phyloP scores from a whole-genome alignment of 1,139 yeast genomes.

The Candida freyschussii region DNA sequence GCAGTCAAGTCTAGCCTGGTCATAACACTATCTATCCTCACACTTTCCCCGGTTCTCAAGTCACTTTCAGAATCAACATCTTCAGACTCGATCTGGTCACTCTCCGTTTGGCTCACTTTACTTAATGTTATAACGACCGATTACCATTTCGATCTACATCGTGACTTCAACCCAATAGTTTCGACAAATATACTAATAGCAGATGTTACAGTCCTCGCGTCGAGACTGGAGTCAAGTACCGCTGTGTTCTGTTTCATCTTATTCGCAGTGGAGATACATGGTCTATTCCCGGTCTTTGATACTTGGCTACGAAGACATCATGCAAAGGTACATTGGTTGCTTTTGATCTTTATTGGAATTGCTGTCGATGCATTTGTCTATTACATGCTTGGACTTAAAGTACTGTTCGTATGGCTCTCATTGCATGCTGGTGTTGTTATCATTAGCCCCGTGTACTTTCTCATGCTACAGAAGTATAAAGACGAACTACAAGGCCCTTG shows the following conservation, averaged over 20 bases:
- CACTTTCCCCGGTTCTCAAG: constrained; percentile 83
- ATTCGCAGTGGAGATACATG: constrained; percentile 66
- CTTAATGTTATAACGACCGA: constrained; percentile 32
- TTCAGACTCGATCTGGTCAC: constrained; percentile 93
- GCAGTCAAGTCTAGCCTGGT: constrained; percentile 60
- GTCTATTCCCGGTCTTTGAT: constrained; percentile 67
- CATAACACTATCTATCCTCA: constrained; percentile 63
- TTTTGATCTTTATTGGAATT: constrained; percentile 8
- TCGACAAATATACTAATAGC: constrained; percentile 82
- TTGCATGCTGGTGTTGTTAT: constrained; percentile 45
- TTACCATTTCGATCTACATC: constrained; percentile 25
- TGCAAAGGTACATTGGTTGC: constrained; percentile 31
- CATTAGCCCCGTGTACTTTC: constrained; percentile 66
- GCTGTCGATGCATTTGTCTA: constrained; percentile 26
- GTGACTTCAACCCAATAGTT: constrained; percentile 38
- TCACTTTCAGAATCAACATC: constrained; percentile 87
- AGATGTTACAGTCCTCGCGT: constrained; percentile 85
- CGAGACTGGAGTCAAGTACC: constrained; percentile 67
- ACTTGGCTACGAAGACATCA: constrained; percentile 46
- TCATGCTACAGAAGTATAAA: constrained; percentile 72
- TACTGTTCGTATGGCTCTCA: constrained; percentile 38
- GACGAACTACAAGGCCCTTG: constrained; percentile 91
- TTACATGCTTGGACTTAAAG: constrained; percentile 8
- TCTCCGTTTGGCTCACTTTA: constrained; percentile 72
- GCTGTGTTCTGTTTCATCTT: constrained; percentile 80